These are phyloP conservation scores for Sclerospora graminicola DNA, from an alignment of 352 stramenopile genomes.

Conservation along the genomic window DNA sequence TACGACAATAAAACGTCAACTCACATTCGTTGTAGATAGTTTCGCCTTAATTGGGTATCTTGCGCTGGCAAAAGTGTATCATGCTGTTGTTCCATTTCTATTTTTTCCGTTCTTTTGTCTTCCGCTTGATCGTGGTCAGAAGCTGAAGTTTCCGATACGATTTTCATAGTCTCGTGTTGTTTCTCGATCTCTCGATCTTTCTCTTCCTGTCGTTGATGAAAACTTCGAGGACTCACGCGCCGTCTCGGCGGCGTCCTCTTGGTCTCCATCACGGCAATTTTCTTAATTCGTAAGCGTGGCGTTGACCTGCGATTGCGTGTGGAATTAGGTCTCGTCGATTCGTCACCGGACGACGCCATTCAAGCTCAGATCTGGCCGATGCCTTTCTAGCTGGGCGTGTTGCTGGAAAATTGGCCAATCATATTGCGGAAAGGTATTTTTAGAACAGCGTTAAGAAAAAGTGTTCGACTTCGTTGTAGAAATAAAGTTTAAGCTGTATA, in stretches of 20 bases:
- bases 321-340: conserved; percentile 6
- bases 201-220: conserved; percentile 3
- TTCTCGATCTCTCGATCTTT: background rate
- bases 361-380: background rate
- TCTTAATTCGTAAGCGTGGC: conserved; percentile 9
- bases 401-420: conserved; percentile 12
- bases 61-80: conserved; percentile 3
- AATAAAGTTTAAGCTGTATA: too few species aligned
- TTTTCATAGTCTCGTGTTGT: conserved; percentile 2
- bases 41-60: conserved; percentile 16
- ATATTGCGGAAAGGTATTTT: background rate
- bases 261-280: conserved; percentile 4
- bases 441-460: too few species aligned
- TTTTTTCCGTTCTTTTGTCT: background rate
- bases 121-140: conserved; percentile 1
- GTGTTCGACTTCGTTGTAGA: too few species aligned
- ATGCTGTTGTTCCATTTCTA: conserved; percentile 1
- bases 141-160: background rate
- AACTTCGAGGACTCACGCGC: conserved; percentile 12
- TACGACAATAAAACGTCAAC: background rate
- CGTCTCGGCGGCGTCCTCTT: conserved; percentile 20
- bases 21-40: conserved; percentile 25
- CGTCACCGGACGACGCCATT: conserved; percentile 6
- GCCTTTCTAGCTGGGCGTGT: background rate
- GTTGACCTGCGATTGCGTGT: conserved; percentile 11